Base-by-base conservation (phyloP, 176 grass and related monocot species). In the Oryza rufipogon region DNA sequence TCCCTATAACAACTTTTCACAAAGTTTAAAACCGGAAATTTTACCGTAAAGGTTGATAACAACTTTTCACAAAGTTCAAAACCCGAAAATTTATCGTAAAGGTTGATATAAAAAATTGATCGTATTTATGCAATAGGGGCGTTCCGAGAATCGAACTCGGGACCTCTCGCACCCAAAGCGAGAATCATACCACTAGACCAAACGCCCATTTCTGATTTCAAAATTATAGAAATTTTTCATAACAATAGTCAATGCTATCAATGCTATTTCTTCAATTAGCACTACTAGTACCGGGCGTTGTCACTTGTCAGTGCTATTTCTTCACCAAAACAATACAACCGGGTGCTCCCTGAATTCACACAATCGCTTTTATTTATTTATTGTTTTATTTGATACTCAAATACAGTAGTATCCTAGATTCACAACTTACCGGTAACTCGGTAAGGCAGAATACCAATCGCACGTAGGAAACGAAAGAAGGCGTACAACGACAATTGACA, bases 101-200 rank as follows among this genome's bases (percentile, higher is more conserved):
- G 30, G 30, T 30, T 30, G 2, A 32, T 32, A 32, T 2, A 3
- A 5, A 36, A 39, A 39, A 42, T 10, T 41, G 39, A 41, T 41
- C 30, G 39, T 41, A 41, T 41, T 42, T 42, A 42, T 9, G 36
- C 5, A 6, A 4, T 1, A 38, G 41, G 92, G 92, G 95, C 92
- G 95, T 95, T 98, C 91, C 93, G 89, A 95, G 93, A 93, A 95
- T 95, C 87, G 80, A 98, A 98, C 87, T 91, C 87, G 91, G 83
- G 89, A 96, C 87, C 91, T 95, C 96, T 96, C 93, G 88, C 91
- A 96, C 96, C 96, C 93, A 95, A 95, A 98, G 93, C 96, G 89
- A 98, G 91, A 98, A 98, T 95, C 96, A 94, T 98, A 95, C 93
- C 96, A 95, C 91, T 98, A 93, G 96, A 98, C 93, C 93, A 98